Base-by-base conservation (phyloP, 2,329 filamentous ascomycete genomes). In the Ascochyta rabiei region DNA sequence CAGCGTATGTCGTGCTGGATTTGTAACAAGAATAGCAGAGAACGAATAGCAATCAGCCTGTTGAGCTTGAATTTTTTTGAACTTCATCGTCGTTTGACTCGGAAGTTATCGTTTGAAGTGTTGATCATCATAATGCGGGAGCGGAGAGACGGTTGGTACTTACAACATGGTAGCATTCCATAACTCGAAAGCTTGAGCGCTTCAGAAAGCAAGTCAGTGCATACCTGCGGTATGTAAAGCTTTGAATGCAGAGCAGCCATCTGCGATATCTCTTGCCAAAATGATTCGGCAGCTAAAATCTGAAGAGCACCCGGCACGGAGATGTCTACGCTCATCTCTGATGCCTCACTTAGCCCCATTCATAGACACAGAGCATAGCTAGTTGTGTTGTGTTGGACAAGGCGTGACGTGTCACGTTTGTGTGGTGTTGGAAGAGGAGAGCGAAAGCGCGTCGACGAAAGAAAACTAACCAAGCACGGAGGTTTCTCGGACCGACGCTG, bases 51-150 rank as follows among this genome's bases (percentile, higher is more conserved):
- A 59, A 73, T 83, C 80, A 82, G 78, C 79, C 76, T 82, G 79
- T 82, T 82, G 80, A 82, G 80, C 80, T 82, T 82, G 79, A 81
- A 71, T 74, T 74, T 67, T 39, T 72, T 70, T 64, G 61, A 61
- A 67, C 71, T 72, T 73, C 71, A 74, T 67, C 59, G 71, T 62
- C 63, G 37, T 64, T 64, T 60, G 62, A 68, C 70, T 74, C 69
- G 62, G 71, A 70, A 71, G 66, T 71, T 69, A 67, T 64, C 48
- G 63, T 70, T 69, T 62, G 56, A 63, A 61, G 58, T 43, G 33
- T 62, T 42, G 48, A 72, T 73, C 70, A 74, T 74, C 70, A 74
- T 68, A 37, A 54, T 56, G 63, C 56, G 16, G 18, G 10, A 42
- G 10, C 33, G 45, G 7, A 9, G 38, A 40, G n/a, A 16, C 41